A percentile compares a stretch with the other conserved stretches of the same genome.
phyloP scores from a whole-genome alignment of 2,329 filamentous ascomycete species.

The Lecanicillium sp. region DNA sequence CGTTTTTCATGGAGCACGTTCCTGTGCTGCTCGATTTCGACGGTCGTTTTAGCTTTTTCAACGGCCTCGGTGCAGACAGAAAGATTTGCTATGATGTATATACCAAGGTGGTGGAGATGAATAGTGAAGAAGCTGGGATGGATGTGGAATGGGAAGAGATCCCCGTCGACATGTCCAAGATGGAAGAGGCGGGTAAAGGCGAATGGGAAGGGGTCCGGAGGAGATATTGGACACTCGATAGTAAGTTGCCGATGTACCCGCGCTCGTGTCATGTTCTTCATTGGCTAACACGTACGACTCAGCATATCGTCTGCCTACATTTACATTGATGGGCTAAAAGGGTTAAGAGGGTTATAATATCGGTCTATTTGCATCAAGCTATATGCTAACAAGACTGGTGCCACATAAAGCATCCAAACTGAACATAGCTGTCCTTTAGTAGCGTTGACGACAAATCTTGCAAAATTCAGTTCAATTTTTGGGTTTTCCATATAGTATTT shows the following conservation, averaged over 20 bases:
- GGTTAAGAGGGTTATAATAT: background rate
- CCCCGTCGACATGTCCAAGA: slow-evolving; percentile 55
- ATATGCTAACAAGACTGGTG: background rate
- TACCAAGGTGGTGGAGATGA: slow-evolving; percentile 83
- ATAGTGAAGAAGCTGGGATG: slow-evolving; percentile 79
- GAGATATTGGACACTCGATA: slow-evolving; percentile 82
- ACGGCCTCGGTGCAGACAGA: slow-evolving; percentile 85
- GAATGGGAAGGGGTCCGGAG: slow-evolving; percentile 86
- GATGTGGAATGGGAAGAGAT: slow-evolving; percentile 83
- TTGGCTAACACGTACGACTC: slow-evolving; percentile 18
- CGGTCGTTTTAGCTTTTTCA: slow-evolving; percentile 80
- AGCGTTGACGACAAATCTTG: too few relatives aligned
- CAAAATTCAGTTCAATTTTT: too few relatives aligned
- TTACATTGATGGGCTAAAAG: slow-evolving; percentile 59
- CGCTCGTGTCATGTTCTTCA: background rate
- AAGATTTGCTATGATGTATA: slow-evolving; percentile 96
- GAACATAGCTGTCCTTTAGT: too few relatives aligned
- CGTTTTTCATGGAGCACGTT: slow-evolving; percentile 83
- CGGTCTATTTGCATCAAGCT: background rate
- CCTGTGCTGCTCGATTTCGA: slow-evolving; percentile 65
- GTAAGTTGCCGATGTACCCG: slow-evolving; percentile 29
- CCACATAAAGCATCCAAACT: background rate
- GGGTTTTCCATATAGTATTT: too few relatives aligned
- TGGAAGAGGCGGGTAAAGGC: slow-evolving; percentile 58
- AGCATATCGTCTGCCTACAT: slow-evolving; percentile 67